These are phyloP conservation scores for Xylariales sp. DNA, from an alignment of 2,329 filamentous ascomycete species.

Conservation along the genomic window DNA sequence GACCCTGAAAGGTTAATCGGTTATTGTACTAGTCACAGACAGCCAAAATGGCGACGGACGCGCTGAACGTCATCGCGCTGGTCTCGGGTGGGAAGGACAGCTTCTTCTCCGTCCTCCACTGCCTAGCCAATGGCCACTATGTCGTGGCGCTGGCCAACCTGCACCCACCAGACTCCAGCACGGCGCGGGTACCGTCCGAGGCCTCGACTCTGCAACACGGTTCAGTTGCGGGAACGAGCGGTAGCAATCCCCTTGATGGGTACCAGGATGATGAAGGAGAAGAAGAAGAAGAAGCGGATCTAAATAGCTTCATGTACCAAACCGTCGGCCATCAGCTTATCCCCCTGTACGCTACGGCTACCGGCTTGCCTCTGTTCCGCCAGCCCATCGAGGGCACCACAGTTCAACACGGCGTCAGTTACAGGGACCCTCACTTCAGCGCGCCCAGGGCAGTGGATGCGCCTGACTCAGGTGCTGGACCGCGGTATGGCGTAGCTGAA, in stretches of 20 bases:
- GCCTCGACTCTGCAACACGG: conserved; percentile 10
- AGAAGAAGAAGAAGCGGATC: conserved; percentile 52
- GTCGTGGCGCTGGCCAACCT: conserved; percentile 88
- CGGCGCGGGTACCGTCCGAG: conserved; percentile 10
- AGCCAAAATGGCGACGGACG: conserved; percentile 38
- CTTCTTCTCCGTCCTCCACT: conserved; percentile 89
- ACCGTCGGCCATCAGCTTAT: conserved; percentile 88
- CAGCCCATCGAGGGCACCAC: conserved; percentile 69
- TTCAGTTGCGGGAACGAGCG: conserved; percentile 9
- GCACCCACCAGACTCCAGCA: conserved; percentile 47
- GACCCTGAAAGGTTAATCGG: conserved; percentile 1
- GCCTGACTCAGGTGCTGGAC: background rate
- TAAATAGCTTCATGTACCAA: conserved; percentile 99
- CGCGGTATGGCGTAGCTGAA: conserved; percentile 2
- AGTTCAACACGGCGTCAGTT: conserved; percentile 67
- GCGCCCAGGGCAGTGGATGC: background rate
- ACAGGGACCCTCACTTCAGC: conserved; percentile 35
- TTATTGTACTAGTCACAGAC: no score
- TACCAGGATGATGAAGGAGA: conserved; percentile 25
- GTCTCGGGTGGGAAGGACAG: conserved; percentile 98
- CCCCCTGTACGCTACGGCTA: conserved; percentile 74
- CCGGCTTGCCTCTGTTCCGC: conserved; percentile 80
- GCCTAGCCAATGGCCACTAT: conserved; percentile 76
- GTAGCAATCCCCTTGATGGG: background rate
- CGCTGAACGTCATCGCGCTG: conserved; percentile 77